phyloP scores from a whole-genome alignment of 768 basidiomycete species.

The Hygrophoropsis aurantiaca region DNA sequence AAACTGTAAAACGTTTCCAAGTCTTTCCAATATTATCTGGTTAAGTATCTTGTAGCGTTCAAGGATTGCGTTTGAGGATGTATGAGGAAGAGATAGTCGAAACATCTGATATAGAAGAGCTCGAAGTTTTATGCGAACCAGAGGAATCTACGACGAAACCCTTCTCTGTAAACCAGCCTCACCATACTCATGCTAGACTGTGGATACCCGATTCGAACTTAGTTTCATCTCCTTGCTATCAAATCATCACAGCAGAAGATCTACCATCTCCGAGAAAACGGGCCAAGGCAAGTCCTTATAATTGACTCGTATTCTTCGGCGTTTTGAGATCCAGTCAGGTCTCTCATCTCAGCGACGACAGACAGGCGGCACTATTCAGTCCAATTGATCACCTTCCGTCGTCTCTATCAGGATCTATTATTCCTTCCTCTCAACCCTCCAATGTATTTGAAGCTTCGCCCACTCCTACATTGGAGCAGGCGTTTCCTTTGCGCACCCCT shows the following conservation, averaged over 20 bases:
- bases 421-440: too few species aligned
- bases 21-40: too few species aligned
- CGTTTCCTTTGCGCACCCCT: too few species aligned
- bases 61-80: conserved; percentile 19
- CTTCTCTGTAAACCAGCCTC: neutral
- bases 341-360: conserved; percentile 6
- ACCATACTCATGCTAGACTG: conserved; percentile 3
- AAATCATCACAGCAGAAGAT: conserved; percentile 11
- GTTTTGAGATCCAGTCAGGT: conserved; percentile 19
- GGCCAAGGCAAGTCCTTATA: conserved; percentile 26
- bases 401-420: neutral
- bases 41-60: too few species aligned
- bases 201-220: neutral
- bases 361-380: neutral
- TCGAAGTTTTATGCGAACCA: conserved; percentile 37
- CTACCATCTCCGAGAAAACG: conserved; percentile 36
- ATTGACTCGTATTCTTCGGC: neutral
- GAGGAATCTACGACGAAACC: conserved; percentile 7
- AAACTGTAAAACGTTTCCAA: too few species aligned
- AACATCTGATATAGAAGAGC: conserved; percentile 65
- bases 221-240: neutral
- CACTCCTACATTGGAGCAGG: too few species aligned
- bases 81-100: conserved; percentile 50
- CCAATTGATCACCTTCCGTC: neutral
- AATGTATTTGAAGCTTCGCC: too few species aligned